Evolutionary conservation across 495 filamentous ascomycete genomes (phyloP), one percentile per base, ranked within the genome.

Genomic region (Penicillium manginii): DNA sequence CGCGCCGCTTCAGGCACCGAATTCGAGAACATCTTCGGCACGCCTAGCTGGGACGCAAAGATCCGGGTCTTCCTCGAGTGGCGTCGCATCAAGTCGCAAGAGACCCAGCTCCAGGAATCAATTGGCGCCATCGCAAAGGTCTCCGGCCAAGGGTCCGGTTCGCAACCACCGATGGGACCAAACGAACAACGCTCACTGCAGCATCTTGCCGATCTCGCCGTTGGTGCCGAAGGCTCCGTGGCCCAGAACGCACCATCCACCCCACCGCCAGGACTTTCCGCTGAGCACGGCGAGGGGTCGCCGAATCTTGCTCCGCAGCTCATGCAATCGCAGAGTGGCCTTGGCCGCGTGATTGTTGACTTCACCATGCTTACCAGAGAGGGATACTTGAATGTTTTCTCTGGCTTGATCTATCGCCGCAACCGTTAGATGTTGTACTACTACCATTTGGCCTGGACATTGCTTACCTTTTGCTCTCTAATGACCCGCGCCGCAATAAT

Each of bases 131-230:
- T 68, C 46, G 49, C 46, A 46, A 59, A 52, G 45, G 17, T 43
- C 21, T 37, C 66, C 11, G 52, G 56, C 15, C 58, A 58, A 1
- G 54, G 52, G 18, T 55, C 68, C 14, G 51, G 55, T n/a, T 60
- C 62, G 1, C 65, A 68, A n/a, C 73, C 71, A 1, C 76, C 77
- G 14, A 70, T 80, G 64, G 78, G 78, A 3, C 75, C 75, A 17
- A 80, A 77, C 48, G 78, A 80, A 56, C 78, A 80, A 59, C 76
- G 78, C 54, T 80, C 78, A 39, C 72, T 89, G 15, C 85, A 88
- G 65, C 84, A 86, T 57, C 77, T 89, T 8, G 87, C 87, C 2
- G 86, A 89, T 60, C 67, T 90, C 15, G 87, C 86, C 31, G 78
- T 80, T 22, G 78, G 76, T 3, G 78, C 74, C 3, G 78, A 80